Base-by-base conservation (phyloP, 805 yeast species). In the Debaryomyces hansenii region DNA sequence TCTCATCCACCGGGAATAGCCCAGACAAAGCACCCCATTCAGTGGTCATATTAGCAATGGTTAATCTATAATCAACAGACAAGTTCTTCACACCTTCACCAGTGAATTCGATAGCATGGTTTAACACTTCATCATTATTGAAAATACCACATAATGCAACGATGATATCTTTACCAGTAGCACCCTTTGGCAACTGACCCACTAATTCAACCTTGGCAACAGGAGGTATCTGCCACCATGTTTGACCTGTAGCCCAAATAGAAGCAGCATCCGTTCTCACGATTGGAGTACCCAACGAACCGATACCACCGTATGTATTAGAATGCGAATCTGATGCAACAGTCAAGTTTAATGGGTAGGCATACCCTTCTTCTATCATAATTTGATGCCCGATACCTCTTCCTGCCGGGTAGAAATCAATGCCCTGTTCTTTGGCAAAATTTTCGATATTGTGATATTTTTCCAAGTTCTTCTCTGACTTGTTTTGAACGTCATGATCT, bases 221-320 rank as follows among this genome's bases (percentile, higher is more conserved):
- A 0, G 99, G 98, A 2, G 99, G 99, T 45, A 94, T 89, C 79
- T 95, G 99, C 99, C 99, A 94, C 99, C 99, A 94, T 3, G 99
- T 94, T 71, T 90, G 96, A 35, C 98, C 98, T 0, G 99, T 94
- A 10, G 99, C 98, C 99, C 99, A 94, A 54, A 94, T 92, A 8
- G 97, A 83, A 4, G 99, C 99, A 18, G 98, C 99, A 69, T 94
- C 99, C 0, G 99, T 94, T 69, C 99, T 82, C 46, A 94, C 99
- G 45, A 94, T 87, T 8, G 99, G 98, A 2, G 99, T 95, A 43
- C 99, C 99, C 47, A 94, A 73, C 18, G 96, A 76, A 15, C 98
- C 98, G 40, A 94, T 76, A 62, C 99, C 99, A 56, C 99, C 99
- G 63, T 94, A 94, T 32, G 97, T 94, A 66, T 94, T 94, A 9